phyloP scores from a whole-genome alignment of 495 filamentous ascomycete species.

The Bathelium albidoporum region DNA sequence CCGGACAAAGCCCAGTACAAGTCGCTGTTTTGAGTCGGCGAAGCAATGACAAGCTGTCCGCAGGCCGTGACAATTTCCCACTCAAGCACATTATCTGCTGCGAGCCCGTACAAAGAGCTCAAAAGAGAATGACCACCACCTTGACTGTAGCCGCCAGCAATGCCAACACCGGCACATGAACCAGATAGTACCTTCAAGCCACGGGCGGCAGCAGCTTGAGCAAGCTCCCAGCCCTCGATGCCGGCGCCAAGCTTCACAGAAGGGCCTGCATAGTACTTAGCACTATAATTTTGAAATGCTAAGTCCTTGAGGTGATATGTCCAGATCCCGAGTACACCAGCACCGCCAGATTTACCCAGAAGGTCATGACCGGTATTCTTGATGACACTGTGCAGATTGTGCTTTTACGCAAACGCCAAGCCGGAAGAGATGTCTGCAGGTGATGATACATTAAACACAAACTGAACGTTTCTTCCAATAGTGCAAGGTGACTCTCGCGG shows the following conservation, averaged over 20 bases:
- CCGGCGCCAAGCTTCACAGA: no score
- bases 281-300: conserved; percentile 16
- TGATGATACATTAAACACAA: no score
- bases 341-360: no score
- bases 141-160: conserved; percentile 4
- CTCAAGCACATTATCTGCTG: conserved; percentile 8
- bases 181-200: conserved; percentile 5
- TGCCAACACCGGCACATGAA: background rate
- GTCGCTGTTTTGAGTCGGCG: conserved; percentile 10
- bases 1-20: conserved; percentile 21
- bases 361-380: conserved; percentile 20
- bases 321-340: no score
- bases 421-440: background rate
- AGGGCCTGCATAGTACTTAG: no score
- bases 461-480: no score
- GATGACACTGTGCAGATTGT: conserved; percentile 19
- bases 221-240: conserved; percentile 13
- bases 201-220: background rate
- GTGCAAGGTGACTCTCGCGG: no score
- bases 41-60: conserved; percentile 5
- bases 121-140: conserved; percentile 7
- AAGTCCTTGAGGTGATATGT: background rate
- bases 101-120: background rate
- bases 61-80: conserved; percentile 1
- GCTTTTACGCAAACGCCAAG: conserved; percentile 13